Percentiles rank a stretch among this genome's conserved stretches.
Evolutionary conservation across 495 filamentous ascomycete genomes (phyloP).

Genomic region (Aspergillus nanangensis): DNA sequence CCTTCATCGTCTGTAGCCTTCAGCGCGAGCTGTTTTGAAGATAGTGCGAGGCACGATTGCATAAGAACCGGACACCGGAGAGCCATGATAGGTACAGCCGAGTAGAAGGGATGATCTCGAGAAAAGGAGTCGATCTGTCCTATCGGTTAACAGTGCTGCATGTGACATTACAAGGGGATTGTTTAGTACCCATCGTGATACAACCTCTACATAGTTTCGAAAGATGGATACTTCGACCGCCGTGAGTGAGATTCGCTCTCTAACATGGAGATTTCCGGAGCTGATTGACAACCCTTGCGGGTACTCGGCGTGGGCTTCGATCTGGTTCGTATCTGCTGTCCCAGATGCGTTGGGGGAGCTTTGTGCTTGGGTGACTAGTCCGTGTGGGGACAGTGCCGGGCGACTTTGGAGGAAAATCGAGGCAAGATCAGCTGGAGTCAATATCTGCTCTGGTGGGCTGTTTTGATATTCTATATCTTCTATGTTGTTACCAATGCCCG

Average conservation of each 20-base stretch:
- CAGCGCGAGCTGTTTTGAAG: constrained; percentile 1
- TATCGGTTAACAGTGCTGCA: neutral
- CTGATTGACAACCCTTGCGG: too few species aligned
- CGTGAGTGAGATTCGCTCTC: neutral
- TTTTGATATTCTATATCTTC: too few species aligned
- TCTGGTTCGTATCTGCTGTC: neutral
- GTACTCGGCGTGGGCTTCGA: neutral
- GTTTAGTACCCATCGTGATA: constrained; percentile 5
- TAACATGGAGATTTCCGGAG: neutral
- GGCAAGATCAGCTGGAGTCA: too few species aligned
- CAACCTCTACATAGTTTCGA: constrained; percentile 3
- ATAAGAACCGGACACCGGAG: constrained; percentile 4
- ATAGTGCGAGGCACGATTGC: constrained; percentile 2
- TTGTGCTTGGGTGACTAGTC: too few species aligned
- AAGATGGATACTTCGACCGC: neutral
- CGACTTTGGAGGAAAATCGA: too few species aligned
- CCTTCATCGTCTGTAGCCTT: neutral
- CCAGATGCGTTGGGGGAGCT: too few species aligned
- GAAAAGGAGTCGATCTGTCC: constrained; percentile 4
- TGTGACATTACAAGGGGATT: neutral
- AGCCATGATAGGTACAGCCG: neutral
- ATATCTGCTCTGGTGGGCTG: too few species aligned
- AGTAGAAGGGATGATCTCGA: constrained; percentile 7
- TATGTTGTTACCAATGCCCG: too few species aligned
- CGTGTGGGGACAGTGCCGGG: too few species aligned